Base-by-base conservation (phyloP, 352 stramenopile genomes). In the Thalassiosira pacifica region DNA sequence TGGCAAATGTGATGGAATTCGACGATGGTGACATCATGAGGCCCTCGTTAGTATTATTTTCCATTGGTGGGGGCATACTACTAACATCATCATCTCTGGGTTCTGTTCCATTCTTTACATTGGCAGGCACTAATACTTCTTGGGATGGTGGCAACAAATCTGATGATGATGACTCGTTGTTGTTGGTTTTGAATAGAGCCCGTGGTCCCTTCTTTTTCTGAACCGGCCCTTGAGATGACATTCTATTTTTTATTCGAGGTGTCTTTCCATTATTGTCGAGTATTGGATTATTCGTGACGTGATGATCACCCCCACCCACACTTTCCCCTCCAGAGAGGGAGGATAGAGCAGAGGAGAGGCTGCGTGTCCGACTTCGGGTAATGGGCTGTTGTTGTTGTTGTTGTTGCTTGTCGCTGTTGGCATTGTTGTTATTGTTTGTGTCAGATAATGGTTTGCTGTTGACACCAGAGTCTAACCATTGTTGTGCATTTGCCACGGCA, bases 191-290 rank as follows among this genome's bases (percentile, higher is more conserved):
- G 68, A 60, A 67, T 59, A 74, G 27, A 63, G 59, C 61, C 59
- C 59, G 74, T 24, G 24, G 32, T 26, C 26, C 57, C 59, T 27
- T 29, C 61, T 67, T 79, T 72, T 87, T 87, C n/a, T 63, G 53
- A 26, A 82, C 55, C 0, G 80, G 80, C 57, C 80, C 80, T 27
- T 70, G 57, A 16, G 77, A 84, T 66, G 52, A 61, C 52, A 76
- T 74, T 59, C 66, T 55, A 72, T 83, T 78, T n/a, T 37, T 73
- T 65, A 57, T 70, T 24, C 70, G 37, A 72, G 76, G 76, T 29
- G 76, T 83, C 40, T 83, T 83, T 34, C 76, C 76, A 66, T 78
- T 59, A 73, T 73, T 75, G 18, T 73, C 60, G 61, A 77, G 67
- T 18, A 71, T 53, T n/a, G 57, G 53, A 57, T 16, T 8, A 63